A percentile compares a stretch with the other conserved stretches of the same genome.
phyloP scores from a whole-genome alignment of 345 rosid genomes.

The Melaleuca quinquenervia region DNA sequence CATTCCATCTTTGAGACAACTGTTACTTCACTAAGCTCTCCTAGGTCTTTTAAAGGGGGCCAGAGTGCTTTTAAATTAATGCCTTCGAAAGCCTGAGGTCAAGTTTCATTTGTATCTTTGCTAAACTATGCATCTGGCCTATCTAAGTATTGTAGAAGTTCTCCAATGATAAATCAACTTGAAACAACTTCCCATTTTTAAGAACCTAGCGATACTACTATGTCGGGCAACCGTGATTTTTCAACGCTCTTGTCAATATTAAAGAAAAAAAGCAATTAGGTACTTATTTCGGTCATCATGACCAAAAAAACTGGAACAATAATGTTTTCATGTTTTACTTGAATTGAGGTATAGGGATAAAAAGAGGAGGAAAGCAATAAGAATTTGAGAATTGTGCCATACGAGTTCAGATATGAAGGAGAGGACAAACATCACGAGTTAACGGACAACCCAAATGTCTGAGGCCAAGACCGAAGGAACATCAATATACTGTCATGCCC shows the following conservation, averaged over 20 bases:
- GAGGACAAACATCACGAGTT: neutral
- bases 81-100: neutral
- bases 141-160: neutral
- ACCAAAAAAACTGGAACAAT: neutral
- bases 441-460: neutral
- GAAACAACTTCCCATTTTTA: neutral
- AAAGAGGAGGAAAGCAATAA: neutral
- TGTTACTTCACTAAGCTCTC: neutral
- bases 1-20: neutral
- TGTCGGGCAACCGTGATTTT: neutral
- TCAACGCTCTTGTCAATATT: neutral
- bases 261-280: neutral
- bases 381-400: neutral
- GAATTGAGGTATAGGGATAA: neutral
- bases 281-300: neutral
- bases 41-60: neutral
- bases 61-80: neutral
- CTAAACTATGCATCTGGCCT: neutral
- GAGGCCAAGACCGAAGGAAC: neutral
- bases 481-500: neutral
- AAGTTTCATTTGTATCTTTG: neutral
- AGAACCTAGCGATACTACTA: neutral
- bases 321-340: neutral
- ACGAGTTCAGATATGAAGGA: neutral
- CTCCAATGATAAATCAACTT: neutral